Evolutionary conservation across 2,329 filamentous ascomycete species (phyloP), one percentile per base, ranked within the genome.

Genomic region (Exophiala mesophila): DNA sequence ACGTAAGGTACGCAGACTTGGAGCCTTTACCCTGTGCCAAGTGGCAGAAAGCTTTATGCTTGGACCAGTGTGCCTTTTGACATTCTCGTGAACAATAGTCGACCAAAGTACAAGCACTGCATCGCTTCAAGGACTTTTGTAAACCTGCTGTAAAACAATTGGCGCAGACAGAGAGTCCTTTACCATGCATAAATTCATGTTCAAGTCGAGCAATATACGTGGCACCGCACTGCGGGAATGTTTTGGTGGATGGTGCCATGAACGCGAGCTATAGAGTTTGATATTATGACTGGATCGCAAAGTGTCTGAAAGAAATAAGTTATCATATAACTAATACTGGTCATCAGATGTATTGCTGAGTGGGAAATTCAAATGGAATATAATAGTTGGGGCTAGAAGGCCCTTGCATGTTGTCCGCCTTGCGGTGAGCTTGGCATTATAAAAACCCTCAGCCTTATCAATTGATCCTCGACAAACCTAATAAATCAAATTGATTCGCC

Each of bases 1-100:
- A 49, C 5, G 54, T 50, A 2, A 61, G 35, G 21, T 57, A 60
- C 15, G 41, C 43, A 26, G 52, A 52, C 16, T 45, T 47, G 4
- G 36, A 39, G 13, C 52, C 51, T 40, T 55, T 56, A 19, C 53
- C 55, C 35, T 50, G 52, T 3, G 47, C 52, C 19, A 54, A 37
- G 23, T 54, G 41, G 43, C 57, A 59, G 24, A 52, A 50, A 10
- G 39, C 35, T 24, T 55, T 57, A 42, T 59, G 57, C 17, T 48
- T 52, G 12, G 49, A 44, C 57, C 57, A 59, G 30, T 59, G 47
- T 18, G 45, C 49, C 36, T 56, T 57, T 40, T 59, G 57, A 38
- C 57, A 59, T 44, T 55, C 53, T 42, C 50, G 54, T 13, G 49
- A 52, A 36, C 53, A 55, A 28, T 55, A 55, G 38, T 54, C 53